Evolutionary conservation across 2,329 filamentous ascomycete species (phyloP), one percentile per base, ranked within the genome.

Genomic region (Rutstroemia sp.): DNA sequence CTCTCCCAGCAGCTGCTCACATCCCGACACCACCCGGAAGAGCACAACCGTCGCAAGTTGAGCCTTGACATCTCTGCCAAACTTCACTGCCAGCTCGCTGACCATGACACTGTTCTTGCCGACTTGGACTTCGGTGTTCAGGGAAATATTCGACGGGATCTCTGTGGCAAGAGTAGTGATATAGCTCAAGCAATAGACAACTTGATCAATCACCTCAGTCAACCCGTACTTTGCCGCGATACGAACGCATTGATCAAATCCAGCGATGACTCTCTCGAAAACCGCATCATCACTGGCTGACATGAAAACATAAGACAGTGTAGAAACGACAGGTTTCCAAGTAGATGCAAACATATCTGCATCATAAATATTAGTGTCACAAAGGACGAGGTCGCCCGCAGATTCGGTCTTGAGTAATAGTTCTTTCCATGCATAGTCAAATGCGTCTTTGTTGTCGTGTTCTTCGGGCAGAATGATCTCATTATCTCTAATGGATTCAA

Each of bases 381-480:
- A 95, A 30, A 92, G 76, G 37, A 87, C 75, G 46, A 97, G 77
- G 51, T 86, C 81, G 1, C 87, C 85, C 0, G 89, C 83, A 6
- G 83, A 82, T 62, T 88, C 84, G 0, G 91, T 87, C 73, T 97
- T 97, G 61, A 91, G 74, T 42, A 97, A 75, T 10, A 99, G 75
- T 71, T 99, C 94, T 70, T 92, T 92, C 94, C 94, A 99, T 2
- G 94, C 92, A 72, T 95, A 94, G 70, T 97, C 92, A 68, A 97
- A 97, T 1, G 91, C 92, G 73, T 96, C 88, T 69, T 92, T 88
- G 70, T 96, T 96, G 68, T 96, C 92, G 70, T 97, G 94, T 72
- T 99, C 94, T 63, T 97, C 94, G 0, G 94, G 94, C 21, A 99
- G 75, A 61, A 99, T 96, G 61, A 99, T 99, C 72, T 99, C 94